These are phyloP conservation scores for Pseudevernia furfuracea DNA, from an alignment of 495 filamentous ascomycete species.

Conservation along the genomic window DNA sequence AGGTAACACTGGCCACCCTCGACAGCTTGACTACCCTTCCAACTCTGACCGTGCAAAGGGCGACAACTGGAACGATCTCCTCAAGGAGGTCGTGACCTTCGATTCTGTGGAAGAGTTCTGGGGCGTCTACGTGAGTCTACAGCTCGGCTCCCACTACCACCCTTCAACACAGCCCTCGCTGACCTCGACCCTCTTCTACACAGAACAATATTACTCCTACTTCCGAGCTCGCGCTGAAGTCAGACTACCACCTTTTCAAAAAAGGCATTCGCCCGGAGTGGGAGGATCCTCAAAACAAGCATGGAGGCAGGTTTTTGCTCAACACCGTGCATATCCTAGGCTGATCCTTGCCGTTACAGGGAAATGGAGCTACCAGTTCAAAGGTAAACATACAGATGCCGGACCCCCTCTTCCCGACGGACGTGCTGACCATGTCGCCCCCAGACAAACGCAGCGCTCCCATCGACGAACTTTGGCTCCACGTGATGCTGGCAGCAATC, in stretches of 20 bases:
- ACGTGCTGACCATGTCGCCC: not conserved
- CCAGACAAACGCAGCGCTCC: conserved; percentile 76
- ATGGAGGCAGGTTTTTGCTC: conserved; percentile 54
- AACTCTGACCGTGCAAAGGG: conserved; percentile 45
- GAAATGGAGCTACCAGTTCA: conserved; percentile 96
- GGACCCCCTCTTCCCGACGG: not conserved
- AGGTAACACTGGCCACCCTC: conserved; percentile 48
- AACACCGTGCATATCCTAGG: not conserved
- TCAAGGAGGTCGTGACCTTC: conserved; percentile 98
- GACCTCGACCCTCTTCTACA: not conserved
- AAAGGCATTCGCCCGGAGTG: conserved; percentile 92
- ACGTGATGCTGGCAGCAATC: conserved; percentile 92
- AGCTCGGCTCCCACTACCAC: not conserved
- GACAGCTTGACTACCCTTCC: not conserved
- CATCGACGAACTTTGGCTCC: conserved; percentile 94
- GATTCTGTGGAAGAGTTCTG: conserved; percentile 99
- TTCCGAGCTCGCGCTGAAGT: conserved; percentile 91
- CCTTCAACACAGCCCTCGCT: not conserved
- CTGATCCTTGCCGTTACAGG: conserved; percentile 1
- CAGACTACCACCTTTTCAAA: conserved; percentile 99
- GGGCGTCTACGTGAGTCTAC: conserved; percentile 84
- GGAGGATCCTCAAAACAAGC: conserved; percentile 97
- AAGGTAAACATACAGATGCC: conserved; percentile 27
- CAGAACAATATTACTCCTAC: conserved; percentile 98
- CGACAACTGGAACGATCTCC: conserved; percentile 95